phyloP scores from a whole-genome alignment of 129 eudicot genomes.

The Helianthus annuus region HanXRQr2.0-SUNRISE NC_035443.2:188448565-188449064 shows the following conservation, averaged over 20 bases:
- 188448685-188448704: conserved; percentile 6
- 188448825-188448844: background rate
- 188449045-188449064: too few relatives aligned
- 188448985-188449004: too few relatives aligned
- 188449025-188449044: too few relatives aligned
- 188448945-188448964: background rate
- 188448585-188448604: background rate
- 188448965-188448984: too few relatives aligned
- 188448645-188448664: too few relatives aligned
- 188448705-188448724: background rate
- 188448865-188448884: background rate
- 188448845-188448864: too few relatives aligned
- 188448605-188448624: background rate
- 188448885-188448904: background rate
- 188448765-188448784: too few relatives aligned
- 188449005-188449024: too few relatives aligned
- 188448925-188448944: background rate
- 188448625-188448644: too few relatives aligned
- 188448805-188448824: background rate
- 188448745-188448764: too few relatives aligned
- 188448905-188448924: background rate
- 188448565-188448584: background rate
- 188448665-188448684: background rate
- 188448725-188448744: background rate
- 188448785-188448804: background rate